Percentiles rank a stretch among this genome's conserved stretches.
Conservation (phyloP, 176 grass and related monocot genomes). For the bread wheat (Triticum aestivum) region DNA sequence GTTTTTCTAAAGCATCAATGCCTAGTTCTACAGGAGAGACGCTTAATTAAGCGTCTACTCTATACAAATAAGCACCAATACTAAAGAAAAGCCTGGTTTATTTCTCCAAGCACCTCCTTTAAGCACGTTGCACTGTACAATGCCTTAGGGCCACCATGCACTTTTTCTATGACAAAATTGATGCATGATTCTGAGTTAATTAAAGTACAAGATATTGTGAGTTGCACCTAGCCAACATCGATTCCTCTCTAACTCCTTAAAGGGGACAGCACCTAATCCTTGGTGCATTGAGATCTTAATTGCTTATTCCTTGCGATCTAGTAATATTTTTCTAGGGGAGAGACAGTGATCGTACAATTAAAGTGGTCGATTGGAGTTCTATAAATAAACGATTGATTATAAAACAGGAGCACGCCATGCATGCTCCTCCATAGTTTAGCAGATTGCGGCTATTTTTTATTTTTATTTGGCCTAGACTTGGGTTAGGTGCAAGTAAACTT, state of each 20-base stretch:
- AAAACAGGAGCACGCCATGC: conserved; percentile 37
- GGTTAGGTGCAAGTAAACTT: not conserved
- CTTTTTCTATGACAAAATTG: not conserved
- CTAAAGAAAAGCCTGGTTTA: too few species aligned
- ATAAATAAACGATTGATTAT: not conserved
- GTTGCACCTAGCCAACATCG: conserved; percentile 14
- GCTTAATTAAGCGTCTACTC: too few species aligned
- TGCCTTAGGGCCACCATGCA: not conserved
- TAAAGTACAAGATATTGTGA: conserved; percentile 22
- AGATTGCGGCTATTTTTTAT: conserved; percentile 29
- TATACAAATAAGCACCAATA: too few species aligned
- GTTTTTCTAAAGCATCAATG: too few species aligned
- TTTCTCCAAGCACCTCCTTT: too few species aligned
- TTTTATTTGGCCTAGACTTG: not conserved
- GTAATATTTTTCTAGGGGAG: conserved; percentile 1
- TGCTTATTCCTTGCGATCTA: not conserved
- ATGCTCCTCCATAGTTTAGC: conserved; percentile 36
- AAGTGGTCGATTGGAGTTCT: not conserved
- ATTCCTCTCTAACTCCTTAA: conserved; percentile 43
- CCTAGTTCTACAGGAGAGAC: too few species aligned
- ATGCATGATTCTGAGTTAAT: not conserved
- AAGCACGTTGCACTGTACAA: too few species aligned
- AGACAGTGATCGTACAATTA: conserved; percentile 25
- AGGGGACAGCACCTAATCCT: conserved; percentile 38
- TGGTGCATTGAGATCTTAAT: conserved; percentile 10